phyloP scores from a whole-genome alignment of 345 rosid species.

The Brassica rapa region DNA sequence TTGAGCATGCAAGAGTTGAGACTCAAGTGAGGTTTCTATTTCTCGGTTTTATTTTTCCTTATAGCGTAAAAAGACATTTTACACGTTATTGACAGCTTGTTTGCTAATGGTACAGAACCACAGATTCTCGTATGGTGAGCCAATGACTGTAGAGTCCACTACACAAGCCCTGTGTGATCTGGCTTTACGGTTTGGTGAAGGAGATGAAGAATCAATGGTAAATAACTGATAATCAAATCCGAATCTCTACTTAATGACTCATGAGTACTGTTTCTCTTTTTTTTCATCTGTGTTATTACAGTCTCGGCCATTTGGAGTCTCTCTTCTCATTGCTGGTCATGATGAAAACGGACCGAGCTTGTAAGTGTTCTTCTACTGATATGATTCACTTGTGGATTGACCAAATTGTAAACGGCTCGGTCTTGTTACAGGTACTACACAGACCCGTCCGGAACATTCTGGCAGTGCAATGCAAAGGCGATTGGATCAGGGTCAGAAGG shows the following conservation, averaged over 20 bases:
- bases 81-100: neutral
- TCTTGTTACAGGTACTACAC: neutral
- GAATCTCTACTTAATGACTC: neutral
- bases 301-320: neutral
- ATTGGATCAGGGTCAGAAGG: neutral
- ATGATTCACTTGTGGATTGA: neutral
- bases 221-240: neutral
- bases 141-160: neutral
- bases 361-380: neutral
- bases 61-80: neutral
- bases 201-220: slow-evolving; percentile 1
- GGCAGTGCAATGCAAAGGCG: neutral
- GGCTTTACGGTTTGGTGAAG: slow-evolving; percentile 2
- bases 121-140: slow-evolving; percentile 1
- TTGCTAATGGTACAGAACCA: neutral
- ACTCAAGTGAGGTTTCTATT: neutral
- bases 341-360: neutral
- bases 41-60: neutral
- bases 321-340: neutral
- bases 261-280: neutral
- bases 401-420: neutral
- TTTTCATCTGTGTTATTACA: neutral
- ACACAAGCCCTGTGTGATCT: neutral
- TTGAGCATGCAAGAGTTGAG: neutral
- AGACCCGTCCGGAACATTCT: neutral